Evolutionary conservation across 495 filamentous ascomycete species (phyloP), one percentile per base, ranked within the genome.

Genomic region (Xylaria intraflava): DNA sequence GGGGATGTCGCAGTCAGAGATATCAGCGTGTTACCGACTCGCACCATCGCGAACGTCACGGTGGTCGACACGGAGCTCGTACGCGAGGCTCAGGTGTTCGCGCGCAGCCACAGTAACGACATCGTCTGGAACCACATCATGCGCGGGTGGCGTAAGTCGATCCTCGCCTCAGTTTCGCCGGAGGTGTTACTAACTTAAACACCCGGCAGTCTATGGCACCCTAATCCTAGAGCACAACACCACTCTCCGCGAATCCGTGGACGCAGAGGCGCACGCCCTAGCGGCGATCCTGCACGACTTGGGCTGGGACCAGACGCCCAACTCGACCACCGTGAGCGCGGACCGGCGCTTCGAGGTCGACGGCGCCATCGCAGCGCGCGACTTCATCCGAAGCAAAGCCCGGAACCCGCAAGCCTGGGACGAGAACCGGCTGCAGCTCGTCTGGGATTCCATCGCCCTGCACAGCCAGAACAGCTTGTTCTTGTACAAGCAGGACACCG

Each of bases 261-360:
- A 73, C 47, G 24, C 52, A 3, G 72, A 74, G 55, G 62, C 59
- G 39, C 64, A 64, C 49, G 69, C 65, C 45, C 23, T 72, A 3
- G 57, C 51, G 3, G 60, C 65, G 11, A 49, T 73, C 8, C 49
- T 74, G 41, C 69, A 73, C 54, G 72, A 72, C 54, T 47, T 71
- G 2, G 69, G 65, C 29, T 55, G 56, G 24, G 65, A 65, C 55
- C 17, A 62, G 41, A 62, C 62, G 5, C 60, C 60, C 9, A 27
- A 49, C 55, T 58, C 64, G 3, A 26, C 58, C 10, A 53, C 69
- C 14, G 56, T 66, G 11, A 61, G 66, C 6, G 17, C 36, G 7
- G 66, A 75, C 55, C 64, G 65, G 22, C 59, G 68, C 12, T 77
- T 75, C 57, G 73, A 77, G 60, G 70, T 77, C 10, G 72, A 75